A percentile compares a stretch with the other conserved stretches of the same genome.
These are phyloP conservation scores for Trametes versicolor DNA, from an alignment of 1,284 basidiomycete species.

Conservation along the genomic window DNA sequence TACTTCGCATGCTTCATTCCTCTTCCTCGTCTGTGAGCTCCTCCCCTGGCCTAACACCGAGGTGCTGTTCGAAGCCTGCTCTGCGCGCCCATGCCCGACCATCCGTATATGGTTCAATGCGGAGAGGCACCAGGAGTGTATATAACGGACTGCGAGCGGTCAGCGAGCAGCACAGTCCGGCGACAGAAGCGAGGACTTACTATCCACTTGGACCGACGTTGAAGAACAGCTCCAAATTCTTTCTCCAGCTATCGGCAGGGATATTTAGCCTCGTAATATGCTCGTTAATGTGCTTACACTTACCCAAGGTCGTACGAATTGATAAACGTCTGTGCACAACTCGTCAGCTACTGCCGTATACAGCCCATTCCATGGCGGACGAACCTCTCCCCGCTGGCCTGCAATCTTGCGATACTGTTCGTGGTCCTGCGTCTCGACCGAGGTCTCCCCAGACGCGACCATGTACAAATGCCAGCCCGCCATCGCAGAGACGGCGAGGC, in stretches of 20 bases:
- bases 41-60: constrained; percentile 69
- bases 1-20: constrained; percentile 38
- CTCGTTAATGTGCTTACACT: constrained; percentile 33
- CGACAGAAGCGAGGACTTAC: constrained; percentile 56
- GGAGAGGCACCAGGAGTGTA: constrained; percentile 85
- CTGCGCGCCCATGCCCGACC: constrained; percentile 85
- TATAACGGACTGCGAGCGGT: constrained; percentile 65
- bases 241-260: constrained; percentile 51
- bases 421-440: constrained; percentile 92
- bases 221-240: constrained; percentile 90
- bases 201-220: constrained; percentile 85
- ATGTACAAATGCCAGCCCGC: constrained; percentile 84
- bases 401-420: constrained; percentile 81
- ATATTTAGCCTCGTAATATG: neutral
- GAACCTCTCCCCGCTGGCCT: constrained; percentile 73
- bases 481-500: constrained; percentile 86
- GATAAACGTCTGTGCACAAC: constrained; percentile 69
- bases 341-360: neutral
- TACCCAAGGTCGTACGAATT: constrained; percentile 94
- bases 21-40: constrained; percentile 80
- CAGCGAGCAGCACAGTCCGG: constrained; percentile 2
- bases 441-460: constrained; percentile 85
- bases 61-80: constrained; percentile 67
- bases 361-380: constrained; percentile 34
- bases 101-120: constrained; percentile 85